These are phyloP conservation scores for Paramecium pentaurelia DNA, from an alignment of 73 alveolate genomes.

Conservation along the genomic window DNA sequence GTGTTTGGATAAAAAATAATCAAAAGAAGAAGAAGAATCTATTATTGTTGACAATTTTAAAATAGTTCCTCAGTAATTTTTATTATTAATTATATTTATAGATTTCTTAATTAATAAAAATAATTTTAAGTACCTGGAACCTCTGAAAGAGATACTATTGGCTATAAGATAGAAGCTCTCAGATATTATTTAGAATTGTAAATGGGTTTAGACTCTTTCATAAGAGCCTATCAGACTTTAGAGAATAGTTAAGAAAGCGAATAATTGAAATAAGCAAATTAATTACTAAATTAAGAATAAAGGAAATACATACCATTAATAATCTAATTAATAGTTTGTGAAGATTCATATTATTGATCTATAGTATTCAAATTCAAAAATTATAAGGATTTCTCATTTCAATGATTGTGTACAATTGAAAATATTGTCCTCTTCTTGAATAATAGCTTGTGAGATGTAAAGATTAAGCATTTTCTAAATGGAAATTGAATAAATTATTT, in stretches of 20 bases:
- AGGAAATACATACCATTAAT: slow-evolving; percentile 74
- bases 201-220: slow-evolving; percentile 71
- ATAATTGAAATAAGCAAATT: slow-evolving; percentile 65
- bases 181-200: slow-evolving; percentile 77
- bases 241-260: background rate
- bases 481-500: background rate
- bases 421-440: background rate
- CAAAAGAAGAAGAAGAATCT: slow-evolving; percentile 65
- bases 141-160: slow-evolving; percentile 72
- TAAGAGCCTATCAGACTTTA: slow-evolving; percentile 69
- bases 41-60: slow-evolving; percentile 61
- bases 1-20: slow-evolving; percentile 47
- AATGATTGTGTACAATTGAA: background rate
- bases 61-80: slow-evolving; percentile 57
- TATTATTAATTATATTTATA: background rate
- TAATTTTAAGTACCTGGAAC: slow-evolving; percentile 77
- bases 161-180: slow-evolving; percentile 81
- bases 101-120: slow-evolving; percentile 58
- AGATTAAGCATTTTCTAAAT: background rate
- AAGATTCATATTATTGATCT: slow-evolving; percentile 80
- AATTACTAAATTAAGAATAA: slow-evolving; percentile 65
- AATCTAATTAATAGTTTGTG: slow-evolving; percentile 89
- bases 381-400: background rate
- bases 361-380: background rate
- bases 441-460: background rate